Evolutionary conservation across 2,329 filamentous ascomycete species (phyloP).

Genomic region (Lachnellula hyalina): DNA sequence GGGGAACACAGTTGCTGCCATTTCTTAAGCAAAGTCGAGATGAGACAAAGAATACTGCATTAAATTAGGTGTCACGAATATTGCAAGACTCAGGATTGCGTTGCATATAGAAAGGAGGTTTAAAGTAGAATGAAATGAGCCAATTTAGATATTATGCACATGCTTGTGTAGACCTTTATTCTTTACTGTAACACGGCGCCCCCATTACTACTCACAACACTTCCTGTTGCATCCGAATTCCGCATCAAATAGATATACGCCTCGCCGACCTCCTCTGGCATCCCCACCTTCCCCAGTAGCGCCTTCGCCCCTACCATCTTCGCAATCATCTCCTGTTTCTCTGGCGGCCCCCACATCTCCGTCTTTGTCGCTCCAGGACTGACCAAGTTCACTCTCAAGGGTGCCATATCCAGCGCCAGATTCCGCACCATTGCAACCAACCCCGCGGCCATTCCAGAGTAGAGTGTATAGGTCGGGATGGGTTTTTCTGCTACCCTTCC

Average conservation of each 20-base stretch:
- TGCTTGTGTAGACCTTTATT: too few relatives aligned
- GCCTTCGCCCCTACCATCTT: conserved; percentile 14
- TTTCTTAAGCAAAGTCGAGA: conserved; percentile 87
- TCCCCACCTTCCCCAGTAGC: not conserved
- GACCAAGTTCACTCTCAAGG: conserved; percentile 57
- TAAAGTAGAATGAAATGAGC: too few relatives aligned
- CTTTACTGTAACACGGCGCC: not conserved
- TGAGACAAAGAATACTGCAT: conserved; percentile 57
- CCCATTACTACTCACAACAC: conserved; percentile 15
- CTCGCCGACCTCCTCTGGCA: not conserved
- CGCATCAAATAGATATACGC: not conserved
- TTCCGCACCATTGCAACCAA: conserved; percentile 46
- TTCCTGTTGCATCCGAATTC: conserved; percentile 25
- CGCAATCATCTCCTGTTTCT: conserved; percentile 21
- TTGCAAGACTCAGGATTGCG: not conserved
- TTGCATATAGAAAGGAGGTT: too few relatives aligned
- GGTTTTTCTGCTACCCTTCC: conserved; percentile 13
- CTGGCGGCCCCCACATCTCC: conserved; percentile 34
- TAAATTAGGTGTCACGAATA: conserved; percentile 1
- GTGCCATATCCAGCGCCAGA: conserved; percentile 57
- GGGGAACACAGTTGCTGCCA: conserved; percentile 79
- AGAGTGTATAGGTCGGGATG: conserved; percentile 38
- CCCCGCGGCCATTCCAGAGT: conserved; percentile 43
- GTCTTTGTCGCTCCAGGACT: conserved; percentile 49
- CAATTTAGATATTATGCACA: too few relatives aligned